Conservation (phyloP, 2,329 filamentous ascomycete genomes). For the Scytalidium sp. region DNA sequence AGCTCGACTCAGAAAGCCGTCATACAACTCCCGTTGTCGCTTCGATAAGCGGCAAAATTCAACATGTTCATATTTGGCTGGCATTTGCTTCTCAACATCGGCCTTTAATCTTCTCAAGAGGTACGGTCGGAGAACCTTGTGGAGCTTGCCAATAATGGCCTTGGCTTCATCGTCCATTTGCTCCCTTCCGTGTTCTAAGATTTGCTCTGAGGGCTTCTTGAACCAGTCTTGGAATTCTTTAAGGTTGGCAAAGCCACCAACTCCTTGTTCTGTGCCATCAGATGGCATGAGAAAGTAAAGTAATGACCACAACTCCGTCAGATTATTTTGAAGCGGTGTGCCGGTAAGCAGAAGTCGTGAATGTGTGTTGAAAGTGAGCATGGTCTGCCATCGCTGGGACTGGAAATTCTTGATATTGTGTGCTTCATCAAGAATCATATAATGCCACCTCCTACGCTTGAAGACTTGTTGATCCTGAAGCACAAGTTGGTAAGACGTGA, state of each 20-base stretch:
- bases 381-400: constrained; percentile 92
- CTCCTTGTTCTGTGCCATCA: constrained; percentile 67
- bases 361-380: constrained; percentile 89
- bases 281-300: constrained; percentile 96
- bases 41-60: constrained; percentile 95
- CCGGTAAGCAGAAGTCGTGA: constrained; percentile 86
- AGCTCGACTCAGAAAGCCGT: constrained; percentile 88
- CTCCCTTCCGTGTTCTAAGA: constrained; percentile 89
- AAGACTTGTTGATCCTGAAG: constrained; percentile 93
- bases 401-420: constrained; percentile 99
- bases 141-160: constrained; percentile 86
- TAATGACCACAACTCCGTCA: constrained; percentile 95
- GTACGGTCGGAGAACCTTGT: constrained; percentile 90
- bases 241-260: constrained; percentile 90
- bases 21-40: constrained; percentile 90
- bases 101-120: constrained; percentile 87
- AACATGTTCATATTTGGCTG: constrained; percentile 95
- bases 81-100: constrained; percentile 99
- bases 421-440: constrained; percentile 96
- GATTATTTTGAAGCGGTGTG: constrained; percentile 93
- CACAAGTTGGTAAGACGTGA: constrained; percentile 96
- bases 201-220: constrained; percentile 91
- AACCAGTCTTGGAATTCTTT: constrained; percentile 97
- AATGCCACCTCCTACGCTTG: constrained; percentile 91
- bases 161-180: constrained; percentile 93